These are phyloP conservation scores for Trapa bicornis DNA, from an alignment of 345 rosid species.

Conservation along the genomic window DNA sequence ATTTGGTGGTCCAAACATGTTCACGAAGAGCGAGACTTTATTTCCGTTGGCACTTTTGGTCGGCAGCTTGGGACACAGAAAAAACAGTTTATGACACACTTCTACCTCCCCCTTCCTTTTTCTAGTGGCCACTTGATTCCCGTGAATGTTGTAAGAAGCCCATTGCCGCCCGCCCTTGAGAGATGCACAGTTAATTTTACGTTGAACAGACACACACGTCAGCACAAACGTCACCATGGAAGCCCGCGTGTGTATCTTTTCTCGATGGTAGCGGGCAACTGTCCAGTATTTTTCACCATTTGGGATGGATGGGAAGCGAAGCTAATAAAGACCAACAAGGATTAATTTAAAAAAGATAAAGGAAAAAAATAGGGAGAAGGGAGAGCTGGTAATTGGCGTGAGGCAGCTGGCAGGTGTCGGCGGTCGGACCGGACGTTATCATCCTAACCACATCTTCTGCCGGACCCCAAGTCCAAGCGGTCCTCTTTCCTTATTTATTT, in stretches of 20 bases:
- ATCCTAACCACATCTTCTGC: not conserved
- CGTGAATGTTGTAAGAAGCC: not conserved
- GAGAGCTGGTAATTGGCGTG: constrained; percentile 36
- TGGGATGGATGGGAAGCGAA: too few relatives aligned
- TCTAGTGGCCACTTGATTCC: not conserved
- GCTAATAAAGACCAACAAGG: not conserved
- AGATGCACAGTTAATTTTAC: too few relatives aligned
- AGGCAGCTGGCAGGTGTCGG: constrained; percentile 41
- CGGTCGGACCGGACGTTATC: constrained; percentile 3
- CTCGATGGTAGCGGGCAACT: too few relatives aligned
- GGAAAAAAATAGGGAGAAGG: constrained; percentile 9
- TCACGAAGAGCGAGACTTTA: not conserved
- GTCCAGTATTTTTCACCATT: too few relatives aligned
- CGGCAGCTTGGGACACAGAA: not conserved
- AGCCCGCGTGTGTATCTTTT: constrained; percentile 2
- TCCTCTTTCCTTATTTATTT: too few relatives aligned
- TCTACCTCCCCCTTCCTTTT: not conserved
- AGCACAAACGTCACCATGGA: not conserved
- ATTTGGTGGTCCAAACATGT: too few relatives aligned
- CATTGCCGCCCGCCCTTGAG: too few relatives aligned
- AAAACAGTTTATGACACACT: too few relatives aligned
- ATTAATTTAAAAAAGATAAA: not conserved
- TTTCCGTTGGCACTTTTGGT: not conserved
- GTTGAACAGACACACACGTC: not conserved
- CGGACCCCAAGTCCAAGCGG: too few relatives aligned